Conservation (phyloP, 331 rosid species). For the Stylosanthes scabra region DNA sequence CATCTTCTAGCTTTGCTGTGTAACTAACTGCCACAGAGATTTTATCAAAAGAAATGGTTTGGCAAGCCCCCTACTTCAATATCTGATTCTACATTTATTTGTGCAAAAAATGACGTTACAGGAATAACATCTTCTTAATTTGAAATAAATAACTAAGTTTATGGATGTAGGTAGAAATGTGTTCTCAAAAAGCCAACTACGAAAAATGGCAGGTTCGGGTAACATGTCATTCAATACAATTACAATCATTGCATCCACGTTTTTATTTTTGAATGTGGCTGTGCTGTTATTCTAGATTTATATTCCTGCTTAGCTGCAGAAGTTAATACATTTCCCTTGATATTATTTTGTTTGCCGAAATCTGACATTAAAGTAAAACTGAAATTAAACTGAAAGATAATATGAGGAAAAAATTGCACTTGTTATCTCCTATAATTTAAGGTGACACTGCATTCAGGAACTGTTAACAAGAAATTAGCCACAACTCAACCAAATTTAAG, state of each 20-base stretch:
- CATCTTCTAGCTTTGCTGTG: constrained; percentile 69
- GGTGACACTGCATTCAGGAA: constrained; percentile 25
- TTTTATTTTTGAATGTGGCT: constrained; percentile 4
- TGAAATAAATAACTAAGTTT: neutral
- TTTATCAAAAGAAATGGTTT: constrained; percentile 22
- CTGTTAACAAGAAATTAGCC: neutral
- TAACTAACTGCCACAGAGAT: constrained; percentile 55
- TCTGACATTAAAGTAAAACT: constrained; percentile 11
- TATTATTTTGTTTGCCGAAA: neutral
- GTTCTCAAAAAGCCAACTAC: neutral
- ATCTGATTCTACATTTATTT: constrained; percentile 2
- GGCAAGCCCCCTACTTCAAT: neutral
- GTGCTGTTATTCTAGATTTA: neutral
- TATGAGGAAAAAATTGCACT: neutral
- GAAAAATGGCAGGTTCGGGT: neutral
- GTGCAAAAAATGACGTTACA: constrained; percentile 6
- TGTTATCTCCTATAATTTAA: neutral
- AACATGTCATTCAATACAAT: neutral
- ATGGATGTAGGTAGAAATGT: neutral
- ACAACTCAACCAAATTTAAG: constrained; percentile 4
- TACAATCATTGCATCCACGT: neutral
- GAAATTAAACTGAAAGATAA: neutral
- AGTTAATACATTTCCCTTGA: constrained; percentile 5
- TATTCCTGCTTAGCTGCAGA: neutral
- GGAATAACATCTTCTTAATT: neutral